A percentile compares a stretch with the other conserved stretches of the same genome.
Evolutionary conservation across 1,284 basidiomycete species (phyloP).

Genomic region (Irpex sp.): DNA sequence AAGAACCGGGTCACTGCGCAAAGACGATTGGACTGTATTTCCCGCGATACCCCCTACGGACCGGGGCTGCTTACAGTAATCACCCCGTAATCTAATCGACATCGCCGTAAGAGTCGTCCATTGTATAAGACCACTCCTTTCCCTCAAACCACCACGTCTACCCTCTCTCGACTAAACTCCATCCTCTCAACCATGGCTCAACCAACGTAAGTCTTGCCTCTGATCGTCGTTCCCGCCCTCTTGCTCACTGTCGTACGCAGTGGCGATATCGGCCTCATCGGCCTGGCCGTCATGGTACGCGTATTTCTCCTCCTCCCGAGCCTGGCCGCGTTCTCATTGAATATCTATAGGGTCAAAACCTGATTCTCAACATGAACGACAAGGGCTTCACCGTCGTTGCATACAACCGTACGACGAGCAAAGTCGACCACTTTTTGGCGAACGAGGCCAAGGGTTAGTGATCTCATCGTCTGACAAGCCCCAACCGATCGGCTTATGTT

Average conservation of each 20-base stretch:
- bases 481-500: constrained; percentile 10
- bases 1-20: too few species aligned
- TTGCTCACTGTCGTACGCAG: constrained; percentile 35
- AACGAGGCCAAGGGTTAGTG: constrained; percentile 94
- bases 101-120: constrained; percentile 22
- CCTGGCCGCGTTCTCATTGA: constrained; percentile 12
- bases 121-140: constrained; percentile 18
- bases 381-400: constrained; percentile 98
- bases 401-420: constrained; percentile 96
- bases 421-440: constrained; percentile 93
- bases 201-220: constrained; percentile 34
- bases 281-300: constrained; percentile 93
- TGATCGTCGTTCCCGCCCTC: constrained; percentile 5
- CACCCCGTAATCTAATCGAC: constrained; percentile 31
- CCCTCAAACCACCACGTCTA: constrained; percentile 23
- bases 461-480: constrained; percentile 17
- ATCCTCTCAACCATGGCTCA: constrained; percentile 35
- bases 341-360: constrained; percentile 78
- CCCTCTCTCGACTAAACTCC: constrained; percentile 23
- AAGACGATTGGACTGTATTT: constrained; percentile 1
- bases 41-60: constrained; percentile 16
- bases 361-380: constrained; percentile 98
- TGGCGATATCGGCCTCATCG: constrained; percentile 91
- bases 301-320: constrained; percentile 16
- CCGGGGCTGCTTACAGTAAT: constrained; percentile 16